These are phyloP conservation scores for Russula ochroleuca DNA, from an alignment of 768 basidiomycete species.

Conservation along the genomic window DNA sequence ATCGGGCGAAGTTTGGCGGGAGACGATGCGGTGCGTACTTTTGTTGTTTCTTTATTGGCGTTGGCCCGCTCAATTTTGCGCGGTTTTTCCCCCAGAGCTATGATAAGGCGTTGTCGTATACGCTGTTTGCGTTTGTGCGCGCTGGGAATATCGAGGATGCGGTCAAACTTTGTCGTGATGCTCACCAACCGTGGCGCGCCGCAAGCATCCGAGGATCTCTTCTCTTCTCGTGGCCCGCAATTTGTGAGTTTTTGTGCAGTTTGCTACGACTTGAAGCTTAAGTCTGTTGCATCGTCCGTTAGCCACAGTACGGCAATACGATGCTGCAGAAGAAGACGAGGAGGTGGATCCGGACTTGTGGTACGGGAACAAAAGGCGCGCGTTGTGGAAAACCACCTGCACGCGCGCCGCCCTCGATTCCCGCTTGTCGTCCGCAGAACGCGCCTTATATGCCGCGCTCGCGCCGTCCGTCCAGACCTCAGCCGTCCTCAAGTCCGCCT, in stretches of 20 bases:
- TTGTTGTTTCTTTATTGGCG: background rate
- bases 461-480: slow-evolving; percentile 67
- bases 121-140: slow-evolving; percentile 76
- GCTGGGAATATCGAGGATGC: slow-evolving; percentile 85
- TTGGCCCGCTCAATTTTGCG: background rate
- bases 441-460: slow-evolving; percentile 84
- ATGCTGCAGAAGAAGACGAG: slow-evolving; percentile 44
- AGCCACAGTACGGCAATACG: slow-evolving; percentile 47
- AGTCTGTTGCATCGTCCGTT: slow-evolving; percentile 7
- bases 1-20: slow-evolving; percentile 48
- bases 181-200: slow-evolving; percentile 89
- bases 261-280: background rate
- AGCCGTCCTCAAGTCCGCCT: slow-evolving; percentile 62
- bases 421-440: slow-evolving; percentile 52
- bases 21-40: slow-evolving; percentile 67
- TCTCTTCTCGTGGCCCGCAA: slow-evolving; percentile 68
- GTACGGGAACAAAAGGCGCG: slow-evolving; percentile 73
- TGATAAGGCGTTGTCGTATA: slow-evolving; percentile 72
- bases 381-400: slow-evolving; percentile 87
- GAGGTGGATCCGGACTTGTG: slow-evolving; percentile 46
- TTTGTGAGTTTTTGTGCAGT: slow-evolving; percentile 45
- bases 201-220: slow-evolving; percentile 82
- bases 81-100: slow-evolving; percentile 51
- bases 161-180: slow-evolving; percentile 71
- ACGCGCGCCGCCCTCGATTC: slow-evolving; percentile 75